phyloP scores from a whole-genome alignment of 2,329 filamentous ascomycete genomes.

The Pseudogymnoascus sp. region DNA sequence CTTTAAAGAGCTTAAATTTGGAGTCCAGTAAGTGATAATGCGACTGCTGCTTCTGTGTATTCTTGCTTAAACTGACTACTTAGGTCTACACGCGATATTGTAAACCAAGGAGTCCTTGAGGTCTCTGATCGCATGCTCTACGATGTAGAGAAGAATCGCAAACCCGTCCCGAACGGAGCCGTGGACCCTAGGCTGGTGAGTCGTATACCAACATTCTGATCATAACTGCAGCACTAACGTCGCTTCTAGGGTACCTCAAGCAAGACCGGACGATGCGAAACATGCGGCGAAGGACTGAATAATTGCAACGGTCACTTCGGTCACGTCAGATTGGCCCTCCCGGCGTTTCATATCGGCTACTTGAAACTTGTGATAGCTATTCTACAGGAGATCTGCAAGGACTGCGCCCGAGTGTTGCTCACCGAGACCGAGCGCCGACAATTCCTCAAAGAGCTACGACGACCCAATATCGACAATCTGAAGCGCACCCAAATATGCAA shows the following conservation, averaged over 20 bases:
- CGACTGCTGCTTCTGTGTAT: conserved; percentile 32
- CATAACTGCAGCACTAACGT: conserved; percentile 12
- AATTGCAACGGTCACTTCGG: conserved; percentile 94
- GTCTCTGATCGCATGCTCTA: conserved; percentile 92
- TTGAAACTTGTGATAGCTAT: conserved; percentile 88
- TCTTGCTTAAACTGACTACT: neutral
- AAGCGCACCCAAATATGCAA: conserved; percentile 77
- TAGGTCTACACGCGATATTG: conserved; percentile 86
- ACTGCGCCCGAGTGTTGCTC: conserved; percentile 77
- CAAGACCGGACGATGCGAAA: conserved; percentile 70
- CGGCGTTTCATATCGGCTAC: conserved; percentile 93
- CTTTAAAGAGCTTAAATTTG: conserved; percentile 89
- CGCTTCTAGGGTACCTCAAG: conserved; percentile 63
- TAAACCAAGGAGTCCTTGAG: conserved; percentile 89
- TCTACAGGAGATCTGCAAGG: conserved; percentile 92
- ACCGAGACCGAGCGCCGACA: conserved; percentile 68
- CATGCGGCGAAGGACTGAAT: conserved; percentile 72
- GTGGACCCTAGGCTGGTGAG: conserved; percentile 70
- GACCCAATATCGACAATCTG: conserved; percentile 77
- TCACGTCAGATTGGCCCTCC: conserved; percentile 80
- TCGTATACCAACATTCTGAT: neutral
- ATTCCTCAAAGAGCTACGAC: conserved; percentile 72
- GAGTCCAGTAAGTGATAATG: conserved; percentile 59
- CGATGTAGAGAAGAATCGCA: conserved; percentile 72
- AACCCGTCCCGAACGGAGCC: conserved; percentile 71